Base-by-base conservation (phyloP, 805 yeast genomes). In the Yarrowia alimentaria region DNA sequence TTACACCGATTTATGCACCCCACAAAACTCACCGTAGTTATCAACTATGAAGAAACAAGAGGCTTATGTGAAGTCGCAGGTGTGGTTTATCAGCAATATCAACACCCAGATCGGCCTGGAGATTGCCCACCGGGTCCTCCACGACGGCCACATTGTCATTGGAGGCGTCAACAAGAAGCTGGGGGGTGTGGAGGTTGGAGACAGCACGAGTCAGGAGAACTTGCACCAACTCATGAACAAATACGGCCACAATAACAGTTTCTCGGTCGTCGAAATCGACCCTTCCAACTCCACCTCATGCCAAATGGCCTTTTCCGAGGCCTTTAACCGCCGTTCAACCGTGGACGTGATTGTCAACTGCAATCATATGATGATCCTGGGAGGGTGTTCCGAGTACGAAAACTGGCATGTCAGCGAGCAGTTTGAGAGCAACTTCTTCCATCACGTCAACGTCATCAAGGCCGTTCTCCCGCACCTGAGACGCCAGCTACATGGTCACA, bases 51-150 rank as follows among this genome's bases (percentile, higher is more conserved):
- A 28, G 11, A 40, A 40, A 19, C 11, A 13, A 6, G 33, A 28
- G 33, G 19, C 18, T 13, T 2, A 7, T 11, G 16, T 14, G 8
- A 43, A 43, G 22, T 13, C 30, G 19, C 28, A 30, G 18, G 30
- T 31, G 22, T 43, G 35, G 35, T 30, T 43, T 12, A 43, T 43
- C 37, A 22, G 37, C 35, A 43, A 43, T 21, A 30, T 30, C 20
- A 43, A 43, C 37, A 43, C 50, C 3, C 50, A 43, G 37, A 29
- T 43, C n/a, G 50, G 50, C 11, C 28, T 31, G 9, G 50, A 43
- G 10, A 16, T 43, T 1, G 50, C 50, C 3, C 50, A 43, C 12
- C 12, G 37, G 2, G 37, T 43, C 11, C 30, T 43, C 3, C 37
- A 43, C 20, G 37, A 31, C 22, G 24, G 18, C 28, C 12, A 43